phyloP scores from a whole-genome alignment of 208 protist species.

The Kentomonas sorsogonicus region DNA sequence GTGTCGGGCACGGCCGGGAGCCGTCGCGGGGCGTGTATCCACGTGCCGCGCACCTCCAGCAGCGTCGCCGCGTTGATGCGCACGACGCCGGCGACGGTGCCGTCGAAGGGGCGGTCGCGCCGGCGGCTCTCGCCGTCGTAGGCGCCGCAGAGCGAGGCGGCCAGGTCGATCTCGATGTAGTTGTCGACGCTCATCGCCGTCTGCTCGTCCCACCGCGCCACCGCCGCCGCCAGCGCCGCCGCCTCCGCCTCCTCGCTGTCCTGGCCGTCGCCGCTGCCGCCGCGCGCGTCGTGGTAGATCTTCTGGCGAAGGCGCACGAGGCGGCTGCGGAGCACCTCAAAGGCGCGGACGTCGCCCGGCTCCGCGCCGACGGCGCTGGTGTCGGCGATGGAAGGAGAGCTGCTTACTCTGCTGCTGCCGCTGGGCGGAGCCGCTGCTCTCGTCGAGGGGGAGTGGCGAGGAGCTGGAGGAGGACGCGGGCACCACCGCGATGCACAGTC shows the following conservation, averaged over 20 bases:
- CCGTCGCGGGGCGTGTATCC: conserved; percentile 39
- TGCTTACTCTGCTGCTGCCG: background rate
- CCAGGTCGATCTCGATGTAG: conserved; percentile 64
- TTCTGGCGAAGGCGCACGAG: conserved; percentile 8
- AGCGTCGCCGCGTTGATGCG: conserved; percentile 33
- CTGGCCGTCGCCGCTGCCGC: background rate
- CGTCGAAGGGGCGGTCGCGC: conserved; percentile 30
- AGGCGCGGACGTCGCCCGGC: background rate
- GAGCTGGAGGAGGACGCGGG: background rate
- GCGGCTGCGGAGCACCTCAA: conserved; percentile 1
- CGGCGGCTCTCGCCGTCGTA: conserved; percentile 21
- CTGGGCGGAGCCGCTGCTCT: background rate
- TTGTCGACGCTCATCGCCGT: conserved; percentile 47
- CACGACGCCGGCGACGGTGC: conserved; percentile 32
- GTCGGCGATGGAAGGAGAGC: background rate
- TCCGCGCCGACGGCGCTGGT: background rate
- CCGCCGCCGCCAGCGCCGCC: background rate
- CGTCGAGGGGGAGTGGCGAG: background rate
- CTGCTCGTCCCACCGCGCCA: conserved; percentile 13
- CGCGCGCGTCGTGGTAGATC: background rate
- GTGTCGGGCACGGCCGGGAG: conserved; percentile 11
- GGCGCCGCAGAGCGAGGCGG: conserved; percentile 31
- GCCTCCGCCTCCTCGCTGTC: background rate
- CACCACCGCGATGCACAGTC: conserved; percentile 26
- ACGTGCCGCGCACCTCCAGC: conserved; percentile 49